A percentile compares a stretch with the other conserved stretches of the same genome.
Evolutionary conservation across 129 eudicot genomes (phyloP).

Genomic region (Tanacetum coccineum): DNA sequence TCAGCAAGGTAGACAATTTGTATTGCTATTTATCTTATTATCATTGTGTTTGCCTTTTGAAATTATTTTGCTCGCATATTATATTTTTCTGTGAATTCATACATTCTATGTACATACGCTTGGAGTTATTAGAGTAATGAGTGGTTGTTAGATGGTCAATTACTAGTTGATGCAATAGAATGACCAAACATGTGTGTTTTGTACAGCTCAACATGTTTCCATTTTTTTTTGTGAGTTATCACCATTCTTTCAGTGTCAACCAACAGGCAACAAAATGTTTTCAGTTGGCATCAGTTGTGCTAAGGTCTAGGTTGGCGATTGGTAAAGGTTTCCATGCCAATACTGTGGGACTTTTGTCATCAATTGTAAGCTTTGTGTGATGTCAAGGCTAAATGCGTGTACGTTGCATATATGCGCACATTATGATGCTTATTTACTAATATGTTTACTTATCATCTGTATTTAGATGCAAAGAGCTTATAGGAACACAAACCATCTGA

Average conservation of each 20-base stretch:
- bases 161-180: constrained; percentile 4
- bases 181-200: background rate
- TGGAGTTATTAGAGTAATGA: background rate
- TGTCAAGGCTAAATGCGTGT: background rate
- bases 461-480: background rate
- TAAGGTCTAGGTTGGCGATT: constrained; percentile 9
- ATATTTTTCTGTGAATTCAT: background rate
- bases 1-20: constrained; percentile 67
- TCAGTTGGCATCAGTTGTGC: background rate
- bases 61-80: background rate
- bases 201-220: background rate
- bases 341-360: background rate
- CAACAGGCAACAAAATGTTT: background rate
- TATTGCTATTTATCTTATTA: constrained; percentile 3
- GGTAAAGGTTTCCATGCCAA: constrained; percentile 5
- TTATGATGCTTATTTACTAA: background rate
- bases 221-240: background rate
- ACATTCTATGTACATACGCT: background rate
- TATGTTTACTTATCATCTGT: background rate
- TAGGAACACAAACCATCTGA: background rate
- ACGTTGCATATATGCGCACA: background rate
- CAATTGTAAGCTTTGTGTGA: constrained; percentile 7
- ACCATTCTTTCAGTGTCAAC: constrained; percentile 6
- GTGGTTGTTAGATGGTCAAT: background rate
- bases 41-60: constrained; percentile 4